These are phyloP conservation scores for Trypanosoma scelopori DNA, from an alignment of 208 protist species.

Conservation along the genomic window DNA sequence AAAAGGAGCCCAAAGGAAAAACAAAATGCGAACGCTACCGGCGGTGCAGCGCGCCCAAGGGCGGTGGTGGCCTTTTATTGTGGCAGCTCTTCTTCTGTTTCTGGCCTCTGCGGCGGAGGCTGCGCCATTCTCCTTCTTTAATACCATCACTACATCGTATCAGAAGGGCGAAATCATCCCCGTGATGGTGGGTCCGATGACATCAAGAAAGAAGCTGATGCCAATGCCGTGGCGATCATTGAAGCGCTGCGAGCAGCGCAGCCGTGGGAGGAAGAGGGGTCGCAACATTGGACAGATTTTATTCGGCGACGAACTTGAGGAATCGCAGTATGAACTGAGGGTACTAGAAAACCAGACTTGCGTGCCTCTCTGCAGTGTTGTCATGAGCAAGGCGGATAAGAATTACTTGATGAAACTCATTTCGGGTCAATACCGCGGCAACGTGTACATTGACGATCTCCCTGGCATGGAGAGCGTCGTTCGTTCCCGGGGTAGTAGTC, in stretches of 20 bases:
- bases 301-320: slow-evolving; percentile 86
- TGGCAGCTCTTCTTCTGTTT: not conserved
- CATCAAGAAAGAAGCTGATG: slow-evolving; percentile 78
- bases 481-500: not conserved
- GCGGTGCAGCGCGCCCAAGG: not conserved
- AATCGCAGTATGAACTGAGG: slow-evolving; percentile 58
- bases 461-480: slow-evolving; percentile 34
- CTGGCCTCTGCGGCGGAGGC: not conserved
- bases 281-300: slow-evolving; percentile 86
- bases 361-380: slow-evolving; percentile 21
- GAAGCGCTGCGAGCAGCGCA: slow-evolving; percentile 57
- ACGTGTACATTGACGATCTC: slow-evolving; percentile 59
- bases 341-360: slow-evolving; percentile 26
- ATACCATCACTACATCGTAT: slow-evolving; percentile 28
- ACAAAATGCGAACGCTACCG: slow-evolving; percentile 1
- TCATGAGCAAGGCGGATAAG: slow-evolving; percentile 3
- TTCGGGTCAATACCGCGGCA: slow-evolving; percentile 43
- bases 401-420: slow-evolving; percentile 33
- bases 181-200: slow-evolving; percentile 78
- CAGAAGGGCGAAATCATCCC: slow-evolving; percentile 20
- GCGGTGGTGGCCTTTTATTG: not conserved
- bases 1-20: slow-evolving; percentile 5
- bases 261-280: slow-evolving; percentile 6
- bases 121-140: slow-evolving; percentile 9
- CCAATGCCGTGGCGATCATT: slow-evolving; percentile 90